Evolutionary conservation across 345 rosid genomes (phyloP).

Genomic region (Cardamine resedifolia): DNA sequence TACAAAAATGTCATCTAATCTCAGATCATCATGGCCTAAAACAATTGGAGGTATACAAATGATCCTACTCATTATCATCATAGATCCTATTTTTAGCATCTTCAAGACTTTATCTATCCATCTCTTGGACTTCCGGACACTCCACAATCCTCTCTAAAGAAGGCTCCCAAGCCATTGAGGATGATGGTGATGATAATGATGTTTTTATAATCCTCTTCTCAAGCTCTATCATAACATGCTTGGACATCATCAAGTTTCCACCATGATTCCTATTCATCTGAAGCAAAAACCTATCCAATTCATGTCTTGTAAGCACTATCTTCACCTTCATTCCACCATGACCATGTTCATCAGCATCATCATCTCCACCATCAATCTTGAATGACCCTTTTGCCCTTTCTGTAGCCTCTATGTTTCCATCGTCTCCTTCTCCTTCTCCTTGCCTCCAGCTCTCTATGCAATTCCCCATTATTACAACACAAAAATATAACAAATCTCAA

Average conservation of each 20-base stretch:
- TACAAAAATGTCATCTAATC: slow-evolving; percentile 8
- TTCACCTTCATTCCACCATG: slow-evolving; percentile 60
- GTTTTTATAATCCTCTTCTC: slow-evolving; percentile 35
- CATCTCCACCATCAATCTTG: slow-evolving; percentile 19
- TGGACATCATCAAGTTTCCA: slow-evolving; percentile 36
- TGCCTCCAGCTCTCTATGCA: slow-evolving; percentile 30
- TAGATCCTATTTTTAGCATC: background rate
- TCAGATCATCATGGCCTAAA: background rate
- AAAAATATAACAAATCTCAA: slow-evolving; percentile 12
- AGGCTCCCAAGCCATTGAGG: slow-evolving; percentile 57
- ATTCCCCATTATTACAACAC: slow-evolving; percentile 30
- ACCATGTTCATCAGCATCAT: slow-evolving; percentile 12
- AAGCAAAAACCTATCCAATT: slow-evolving; percentile 60
- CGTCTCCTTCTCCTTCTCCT: slow-evolving; percentile 23
- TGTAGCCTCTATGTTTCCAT: background rate
- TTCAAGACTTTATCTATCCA: slow-evolving; percentile 20
- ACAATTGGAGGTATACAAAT: background rate
- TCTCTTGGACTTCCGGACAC: slow-evolving; percentile 44
- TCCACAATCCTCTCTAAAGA: slow-evolving; percentile 65
- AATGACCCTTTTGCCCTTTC: slow-evolving; percentile 15
- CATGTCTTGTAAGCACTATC: slow-evolving; percentile 72
- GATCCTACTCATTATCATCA: slow-evolving; percentile 13
- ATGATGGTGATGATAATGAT: slow-evolving; percentile 14
- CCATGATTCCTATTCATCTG: slow-evolving; percentile 32
- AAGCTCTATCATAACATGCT: slow-evolving; percentile 40